These are phyloP conservation scores for Pseudocercospora vitis DNA, from an alignment of 2,329 filamentous ascomycete species.

Conservation along the genomic window DNA sequence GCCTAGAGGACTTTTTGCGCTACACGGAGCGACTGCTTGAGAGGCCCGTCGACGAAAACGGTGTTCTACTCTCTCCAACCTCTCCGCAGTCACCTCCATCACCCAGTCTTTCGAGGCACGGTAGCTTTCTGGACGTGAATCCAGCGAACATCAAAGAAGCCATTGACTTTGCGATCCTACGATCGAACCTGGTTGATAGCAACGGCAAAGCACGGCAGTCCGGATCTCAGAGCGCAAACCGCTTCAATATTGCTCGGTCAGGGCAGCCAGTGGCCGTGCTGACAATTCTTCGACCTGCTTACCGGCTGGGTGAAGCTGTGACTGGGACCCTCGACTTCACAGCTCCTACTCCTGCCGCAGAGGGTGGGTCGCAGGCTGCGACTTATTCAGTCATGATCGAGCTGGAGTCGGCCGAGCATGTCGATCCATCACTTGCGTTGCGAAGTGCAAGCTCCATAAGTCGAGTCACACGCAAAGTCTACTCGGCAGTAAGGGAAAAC, in stretches of 20 bases:
- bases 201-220: conserved; percentile 40
- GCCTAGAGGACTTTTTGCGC: conserved; percentile 65
- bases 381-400: conserved; percentile 83
- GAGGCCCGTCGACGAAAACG: conserved; percentile 54
- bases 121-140: conserved; percentile 39
- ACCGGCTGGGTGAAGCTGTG: conserved; percentile 83
- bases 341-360: conserved; percentile 26
- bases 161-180: conserved; percentile 86
- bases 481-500: conserved; percentile 76
- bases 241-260: conserved; percentile 91
- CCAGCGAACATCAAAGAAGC: conserved; percentile 72
- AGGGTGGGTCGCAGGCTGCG: conserved; percentile 52
- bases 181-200: conserved; percentile 67
- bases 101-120: conserved; percentile 56
- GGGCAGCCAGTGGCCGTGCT: conserved; percentile 90
- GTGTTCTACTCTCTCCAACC: conserved; percentile 71
- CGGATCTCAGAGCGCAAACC: conserved; percentile 69
- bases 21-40: conserved; percentile 76
- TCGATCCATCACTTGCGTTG: conserved; percentile 77
- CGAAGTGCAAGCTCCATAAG: conserved; percentile 83
- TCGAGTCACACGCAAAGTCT: conserved; percentile 78
- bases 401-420: conserved; percentile 81
- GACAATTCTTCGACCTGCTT: conserved; percentile 82
- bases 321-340: conserved; percentile 82
- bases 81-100: conserved; percentile 50